Evolutionary conservation across 345 rosid species (phyloP), one percentile per base, ranked within the genome.

Genomic region (Gossypium arboreum): DNA sequence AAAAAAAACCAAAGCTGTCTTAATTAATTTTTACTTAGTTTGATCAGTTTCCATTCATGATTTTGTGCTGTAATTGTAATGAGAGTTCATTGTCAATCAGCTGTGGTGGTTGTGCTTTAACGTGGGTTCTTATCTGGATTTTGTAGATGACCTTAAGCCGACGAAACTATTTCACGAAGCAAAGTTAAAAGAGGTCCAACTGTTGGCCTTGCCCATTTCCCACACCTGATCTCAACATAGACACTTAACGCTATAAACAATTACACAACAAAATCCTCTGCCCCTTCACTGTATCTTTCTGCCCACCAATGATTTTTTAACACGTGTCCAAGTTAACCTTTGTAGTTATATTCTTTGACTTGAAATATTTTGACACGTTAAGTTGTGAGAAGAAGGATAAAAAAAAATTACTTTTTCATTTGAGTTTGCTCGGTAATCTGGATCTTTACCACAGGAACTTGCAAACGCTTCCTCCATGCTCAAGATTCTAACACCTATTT

Each of bases 361-460:
- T 34, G 39, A 34, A 34, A 34, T 34, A 34, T 34, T 34, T 34
- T 34, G 39, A 4, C 39, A 34, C 39, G 6, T 34, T 34, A 34
- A 4, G 6, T 34, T 4, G 39, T 34, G 39, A 34, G 39, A 34
- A 4, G 39, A 34, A 34, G 39, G 39, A 34, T 34, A 4, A 34
- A 34, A 34, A 29, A 4, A 4, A 4, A 24, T 24, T 4, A 34
- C 6, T 18, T 73, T 8, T 88, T 74, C 39, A 22, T 77, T 48
- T 69, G 27, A 72, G 96, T 83, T 84, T 92, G 10, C n/a, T 72
- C 80, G 97, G 87, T 57, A 92, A 92, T 80, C 92, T 90, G 76
- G 62, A 67, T 62, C 88, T 92, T 2, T 92, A 96, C 79, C 84
- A 86, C 59, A 83, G 83, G 65, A 75, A 73, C 80, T 58, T 84